Evolutionary conservation across 192 early-diverging fungal genomes (phyloP).

Genomic region (Gigaspora rosea): DNA sequence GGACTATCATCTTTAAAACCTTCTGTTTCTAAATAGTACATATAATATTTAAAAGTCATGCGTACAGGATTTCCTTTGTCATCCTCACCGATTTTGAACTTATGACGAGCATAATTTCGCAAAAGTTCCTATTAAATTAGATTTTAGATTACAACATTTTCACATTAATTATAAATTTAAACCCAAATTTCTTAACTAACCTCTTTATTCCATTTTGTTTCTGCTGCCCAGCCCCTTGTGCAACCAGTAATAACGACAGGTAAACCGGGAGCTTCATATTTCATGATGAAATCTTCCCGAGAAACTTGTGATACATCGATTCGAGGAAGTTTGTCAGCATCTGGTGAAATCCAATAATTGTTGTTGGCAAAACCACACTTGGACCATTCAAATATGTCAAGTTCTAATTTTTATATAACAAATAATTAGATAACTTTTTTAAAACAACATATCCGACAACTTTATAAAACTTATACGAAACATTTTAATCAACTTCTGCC

Average conservation of each 20-base stretch:
- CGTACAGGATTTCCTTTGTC: constrained; percentile 71
- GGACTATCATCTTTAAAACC: constrained; percentile 67
- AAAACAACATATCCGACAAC: too few species aligned
- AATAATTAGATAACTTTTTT: neutral
- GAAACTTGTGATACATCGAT: constrained; percentile 57
- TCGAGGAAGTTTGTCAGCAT: constrained; percentile 51
- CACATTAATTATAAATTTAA: neutral
- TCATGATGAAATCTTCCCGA: constrained; percentile 58
- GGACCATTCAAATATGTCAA: constrained; percentile 64
- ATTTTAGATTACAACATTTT: too few species aligned
- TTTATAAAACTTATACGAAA: neutral
- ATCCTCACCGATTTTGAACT: constrained; percentile 82
- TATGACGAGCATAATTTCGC: constrained; percentile 56
- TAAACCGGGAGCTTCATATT: constrained; percentile 52
- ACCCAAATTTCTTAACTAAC: constrained; percentile 25
- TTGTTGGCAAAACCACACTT: constrained; percentile 50
- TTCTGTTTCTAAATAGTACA: constrained; percentile 53
- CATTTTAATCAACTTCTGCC: neutral
- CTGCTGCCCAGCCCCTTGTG: constrained; percentile 59
- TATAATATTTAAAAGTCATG: constrained; percentile 63
- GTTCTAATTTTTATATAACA: constrained; percentile 44
- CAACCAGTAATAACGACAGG: constrained; percentile 67
- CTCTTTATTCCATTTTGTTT: constrained; percentile 57
- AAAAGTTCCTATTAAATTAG: constrained; percentile 41
- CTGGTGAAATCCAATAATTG: constrained; percentile 54